These are phyloP conservation scores for Eragrostis curvula DNA, from an alignment of 176 grass and related monocot species.

Conservation along the genomic window DNA sequence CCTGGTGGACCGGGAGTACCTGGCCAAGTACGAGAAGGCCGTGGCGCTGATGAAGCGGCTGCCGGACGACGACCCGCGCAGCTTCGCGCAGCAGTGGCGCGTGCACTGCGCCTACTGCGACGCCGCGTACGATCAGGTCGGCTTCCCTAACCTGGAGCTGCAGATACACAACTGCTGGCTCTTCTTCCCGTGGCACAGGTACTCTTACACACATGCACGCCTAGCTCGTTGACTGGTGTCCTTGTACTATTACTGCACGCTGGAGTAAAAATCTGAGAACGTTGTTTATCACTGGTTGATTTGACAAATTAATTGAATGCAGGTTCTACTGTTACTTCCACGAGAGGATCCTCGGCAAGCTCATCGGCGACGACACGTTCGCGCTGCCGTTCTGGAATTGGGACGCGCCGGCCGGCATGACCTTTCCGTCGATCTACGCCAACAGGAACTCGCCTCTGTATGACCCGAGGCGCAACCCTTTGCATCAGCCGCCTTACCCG, in stretches of 20 bases:
- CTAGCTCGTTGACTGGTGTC: too few species aligned
- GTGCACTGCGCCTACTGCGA: constrained; percentile 69
- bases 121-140: constrained; percentile 59
- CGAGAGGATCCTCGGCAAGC: constrained; percentile 70
- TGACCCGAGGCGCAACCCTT: constrained; percentile 42
- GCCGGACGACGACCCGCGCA: constrained; percentile 74
- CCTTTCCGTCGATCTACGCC: constrained; percentile 59
- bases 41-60: constrained; percentile 68
- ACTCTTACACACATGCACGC: too few species aligned
- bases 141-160: constrained; percentile 53
- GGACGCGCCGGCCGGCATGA: constrained; percentile 69
- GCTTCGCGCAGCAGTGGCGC: constrained; percentile 69
- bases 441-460: constrained; percentile 51
- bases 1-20: constrained; percentile 38
- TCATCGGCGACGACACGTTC: too few species aligned
- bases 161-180: constrained; percentile 65
- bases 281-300: too few species aligned
- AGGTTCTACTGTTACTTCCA: constrained; percentile 72
- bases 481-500: constrained; percentile 53
- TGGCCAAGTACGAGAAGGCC: constrained; percentile 66
- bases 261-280: too few species aligned
- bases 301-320: not conserved
- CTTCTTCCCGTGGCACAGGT: constrained; percentile 82
- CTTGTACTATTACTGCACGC: too few species aligned
- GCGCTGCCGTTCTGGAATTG: constrained; percentile 90